phyloP scores from a whole-genome alignment of 768 basidiomycete species.

The Termitomyces sp. region DNA sequence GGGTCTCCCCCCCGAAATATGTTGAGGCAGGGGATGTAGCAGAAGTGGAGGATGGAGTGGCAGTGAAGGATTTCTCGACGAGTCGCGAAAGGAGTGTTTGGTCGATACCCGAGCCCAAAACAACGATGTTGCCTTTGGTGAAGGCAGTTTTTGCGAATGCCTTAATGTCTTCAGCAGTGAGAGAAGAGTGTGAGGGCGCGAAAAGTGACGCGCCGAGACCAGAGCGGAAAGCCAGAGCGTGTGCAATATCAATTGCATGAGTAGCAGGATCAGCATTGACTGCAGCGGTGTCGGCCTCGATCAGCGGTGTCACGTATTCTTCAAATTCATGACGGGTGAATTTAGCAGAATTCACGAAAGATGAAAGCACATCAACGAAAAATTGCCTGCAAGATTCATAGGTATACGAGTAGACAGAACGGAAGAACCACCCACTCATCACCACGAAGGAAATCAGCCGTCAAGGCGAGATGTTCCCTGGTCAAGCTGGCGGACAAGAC shows the following conservation, averaged over 20 bases:
- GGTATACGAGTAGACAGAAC: neutral
- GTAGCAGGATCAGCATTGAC: conserved; percentile 56
- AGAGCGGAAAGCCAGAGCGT: conserved; percentile 86
- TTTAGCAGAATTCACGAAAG: conserved; percentile 77
- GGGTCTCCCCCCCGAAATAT: conserved; percentile 83
- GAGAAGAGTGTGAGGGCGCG: conserved; percentile 60
- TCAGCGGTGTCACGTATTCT: conserved; percentile 66
- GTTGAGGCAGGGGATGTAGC: conserved; percentile 28
- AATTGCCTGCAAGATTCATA: conserved; percentile 48
- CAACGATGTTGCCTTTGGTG: conserved; percentile 72
- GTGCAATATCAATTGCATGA: conserved; percentile 81
- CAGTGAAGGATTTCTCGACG: conserved; percentile 61
- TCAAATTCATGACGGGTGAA: conserved; percentile 74
- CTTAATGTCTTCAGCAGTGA: conserved; percentile 67
- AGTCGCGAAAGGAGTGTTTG: conserved; percentile 63
- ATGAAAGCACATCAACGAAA: conserved; percentile 87
- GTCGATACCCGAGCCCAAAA: conserved; percentile 85
- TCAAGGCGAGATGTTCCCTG: conserved; percentile 88
- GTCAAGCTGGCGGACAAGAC: conserved; percentile 79
- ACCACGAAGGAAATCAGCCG: conserved; percentile 90
- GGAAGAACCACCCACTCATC: conserved; percentile 73
- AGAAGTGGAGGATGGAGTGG: conserved; percentile 32
- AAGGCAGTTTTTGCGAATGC: conserved; percentile 70
- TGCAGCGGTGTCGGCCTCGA: conserved; percentile 63
- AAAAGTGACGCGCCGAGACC: conserved; percentile 92